Conservation (phyloP, 208 protist genomes). For the Leptomonas seymouri region DNA sequence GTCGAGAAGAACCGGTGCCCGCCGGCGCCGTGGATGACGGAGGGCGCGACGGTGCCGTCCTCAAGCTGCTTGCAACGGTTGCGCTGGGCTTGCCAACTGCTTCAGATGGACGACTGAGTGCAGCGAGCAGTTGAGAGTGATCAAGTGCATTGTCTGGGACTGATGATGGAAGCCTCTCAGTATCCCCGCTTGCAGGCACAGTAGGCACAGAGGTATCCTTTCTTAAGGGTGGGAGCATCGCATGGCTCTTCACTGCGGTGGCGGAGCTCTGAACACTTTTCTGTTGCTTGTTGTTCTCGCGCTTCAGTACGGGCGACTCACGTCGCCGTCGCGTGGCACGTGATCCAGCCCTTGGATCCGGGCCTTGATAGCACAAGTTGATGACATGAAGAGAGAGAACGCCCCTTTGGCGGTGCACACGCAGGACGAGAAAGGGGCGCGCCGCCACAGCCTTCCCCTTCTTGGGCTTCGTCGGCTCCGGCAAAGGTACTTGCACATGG, state of each 20-base stretch:
- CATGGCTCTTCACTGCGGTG: not conserved
- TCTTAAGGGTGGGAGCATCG: not conserved
- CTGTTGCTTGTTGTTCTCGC: too few species aligned
- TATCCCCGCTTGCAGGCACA: not conserved
- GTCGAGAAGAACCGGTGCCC: too few species aligned
- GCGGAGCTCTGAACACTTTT: not conserved
- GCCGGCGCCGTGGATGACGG: too few species aligned
- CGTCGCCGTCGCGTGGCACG: not conserved
- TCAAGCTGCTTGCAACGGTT: not conserved
- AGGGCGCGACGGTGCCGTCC: not conserved
- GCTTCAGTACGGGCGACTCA: not conserved
- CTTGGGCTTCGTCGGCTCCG: not conserved
- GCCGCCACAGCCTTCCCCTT: not conserved
- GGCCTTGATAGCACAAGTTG: not conserved
- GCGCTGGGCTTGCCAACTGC: not conserved
- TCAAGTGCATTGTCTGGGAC: not conserved
- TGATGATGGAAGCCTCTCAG: not conserved
- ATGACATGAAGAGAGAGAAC: constrained; percentile 16
- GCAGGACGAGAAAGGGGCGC: not conserved
- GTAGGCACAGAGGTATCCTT: too few species aligned
- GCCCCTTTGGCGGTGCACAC: constrained; percentile 3
- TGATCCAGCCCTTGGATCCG: not conserved
- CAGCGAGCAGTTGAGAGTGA: not conserved
- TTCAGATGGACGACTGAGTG: not conserved
- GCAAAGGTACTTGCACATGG: constrained; percentile 2